These are phyloP conservation scores for Solanum chacoense DNA, from an alignment of 305 asterid species.

Conservation along the genomic window DNA sequence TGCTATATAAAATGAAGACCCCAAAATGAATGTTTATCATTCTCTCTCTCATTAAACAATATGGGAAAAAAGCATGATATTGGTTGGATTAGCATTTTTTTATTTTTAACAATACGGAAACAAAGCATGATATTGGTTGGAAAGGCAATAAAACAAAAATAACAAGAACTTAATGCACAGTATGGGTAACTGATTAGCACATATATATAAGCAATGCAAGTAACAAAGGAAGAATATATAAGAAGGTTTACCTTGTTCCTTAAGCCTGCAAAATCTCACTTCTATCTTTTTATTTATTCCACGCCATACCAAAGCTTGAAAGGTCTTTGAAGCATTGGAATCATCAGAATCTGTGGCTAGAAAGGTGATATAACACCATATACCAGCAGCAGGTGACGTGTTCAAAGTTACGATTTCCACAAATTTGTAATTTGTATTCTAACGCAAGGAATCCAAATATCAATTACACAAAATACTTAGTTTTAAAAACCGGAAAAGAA, in stretches of 20 bases:
- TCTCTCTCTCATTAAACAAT: too few relatives aligned
- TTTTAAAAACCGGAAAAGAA: too few relatives aligned
- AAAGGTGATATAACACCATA: not conserved
- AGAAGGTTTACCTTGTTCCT: not conserved
- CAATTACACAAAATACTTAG: too few relatives aligned
- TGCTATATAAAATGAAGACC: too few relatives aligned
- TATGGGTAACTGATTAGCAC: not conserved
- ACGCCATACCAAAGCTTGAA: not conserved
- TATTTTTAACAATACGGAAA: too few relatives aligned
- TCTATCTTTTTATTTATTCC: not conserved
- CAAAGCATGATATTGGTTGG: too few relatives aligned
- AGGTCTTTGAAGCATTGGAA: not conserved
- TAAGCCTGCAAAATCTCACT: not conserved
- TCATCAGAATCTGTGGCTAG: not conserved
- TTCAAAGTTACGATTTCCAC: not conserved
- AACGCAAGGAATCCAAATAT: not conserved
- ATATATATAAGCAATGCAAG: not conserved
- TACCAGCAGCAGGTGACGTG: not conserved
- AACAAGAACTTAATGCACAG: not conserved
- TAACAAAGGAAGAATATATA: not conserved
- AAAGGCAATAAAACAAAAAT: too few relatives aligned
- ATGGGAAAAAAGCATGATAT: too few relatives aligned
- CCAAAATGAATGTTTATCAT: too few relatives aligned
- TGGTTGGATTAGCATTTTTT: too few relatives aligned
- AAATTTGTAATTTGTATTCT: not conserved